Evolutionary conservation across 2,329 filamentous ascomycete genomes (phyloP).

Genomic region (Epichloe uncinata): DNA sequence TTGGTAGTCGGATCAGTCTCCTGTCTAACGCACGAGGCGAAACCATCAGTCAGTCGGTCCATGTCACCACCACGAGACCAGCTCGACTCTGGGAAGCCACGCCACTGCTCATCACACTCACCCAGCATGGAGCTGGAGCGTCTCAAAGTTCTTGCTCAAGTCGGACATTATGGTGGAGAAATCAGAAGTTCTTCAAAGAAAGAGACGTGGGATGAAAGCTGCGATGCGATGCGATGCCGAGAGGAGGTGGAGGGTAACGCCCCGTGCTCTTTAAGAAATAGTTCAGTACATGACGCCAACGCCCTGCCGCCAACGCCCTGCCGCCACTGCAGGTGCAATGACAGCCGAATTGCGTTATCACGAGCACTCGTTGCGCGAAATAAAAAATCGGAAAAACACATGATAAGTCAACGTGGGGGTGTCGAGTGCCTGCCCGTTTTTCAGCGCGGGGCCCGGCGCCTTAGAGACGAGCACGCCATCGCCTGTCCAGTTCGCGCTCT

Average conservation of each 20-base stretch:
- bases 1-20: conserved; percentile 71
- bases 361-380: conserved; percentile 1
- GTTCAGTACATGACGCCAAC: too few relatives aligned
- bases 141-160: conserved; percentile 58
- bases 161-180: conserved; percentile 21
- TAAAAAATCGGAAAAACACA: background rate
- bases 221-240: too few relatives aligned
- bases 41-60: background rate
- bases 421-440: too few relatives aligned
- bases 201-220: background rate
- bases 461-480: conserved; percentile 7
- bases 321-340: background rate
- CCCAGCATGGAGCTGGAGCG: conserved; percentile 76
- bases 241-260: background rate
- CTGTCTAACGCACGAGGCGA: conserved; percentile 40
- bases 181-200: too few relatives aligned
- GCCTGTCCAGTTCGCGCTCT: background rate
- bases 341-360: conserved; percentile 6
- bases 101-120: conserved; percentile 25
- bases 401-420: background rate
- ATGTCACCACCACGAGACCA: too few relatives aligned
- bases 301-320: background rate
- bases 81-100: too few relatives aligned
- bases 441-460: too few relatives aligned
- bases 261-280: background rate